These are phyloP conservation scores for Yamadazyma siamensis DNA, from an alignment of 1,139 yeast genomes.

Conservation along the genomic window DNA sequence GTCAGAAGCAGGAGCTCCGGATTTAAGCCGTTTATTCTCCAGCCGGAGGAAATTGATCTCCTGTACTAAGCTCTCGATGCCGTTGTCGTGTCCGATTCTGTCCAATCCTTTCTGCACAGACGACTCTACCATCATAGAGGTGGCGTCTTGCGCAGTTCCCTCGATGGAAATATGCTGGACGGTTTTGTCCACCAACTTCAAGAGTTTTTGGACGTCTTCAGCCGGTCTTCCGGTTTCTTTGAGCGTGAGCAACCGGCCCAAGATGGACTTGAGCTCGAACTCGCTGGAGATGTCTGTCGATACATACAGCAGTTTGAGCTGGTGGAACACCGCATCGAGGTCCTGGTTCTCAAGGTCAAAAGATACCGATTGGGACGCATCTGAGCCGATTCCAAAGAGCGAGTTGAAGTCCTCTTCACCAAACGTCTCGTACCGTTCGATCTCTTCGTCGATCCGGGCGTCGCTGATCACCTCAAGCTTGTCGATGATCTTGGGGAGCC, in stretches of 20 bases:
- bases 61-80: constrained; percentile 12
- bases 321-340: constrained; percentile 18
- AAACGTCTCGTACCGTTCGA: constrained; percentile 38
- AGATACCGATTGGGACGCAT: constrained; percentile 9
- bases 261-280: constrained; percentile 12
- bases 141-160: constrained; percentile 20
- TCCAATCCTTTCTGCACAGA: constrained; percentile 36
- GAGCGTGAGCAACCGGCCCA: constrained; percentile 15
- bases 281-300: constrained; percentile 10
- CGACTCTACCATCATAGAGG: constrained; percentile 20
- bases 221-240: constrained; percentile 21
- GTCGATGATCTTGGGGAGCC: constrained; percentile 37
- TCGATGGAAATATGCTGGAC: constrained; percentile 25
- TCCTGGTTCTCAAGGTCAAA: constrained; percentile 12
- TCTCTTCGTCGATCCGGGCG: constrained; percentile 42
- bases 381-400: constrained; percentile 12
- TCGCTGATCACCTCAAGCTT: constrained; percentile 33
- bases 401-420: constrained; percentile 40
- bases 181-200: constrained; percentile 28
- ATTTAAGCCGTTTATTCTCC: constrained; percentile 24
- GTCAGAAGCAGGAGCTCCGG: constrained; percentile 18
- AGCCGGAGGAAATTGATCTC: constrained; percentile 20
- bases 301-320: constrained; percentile 13
- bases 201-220: constrained; percentile 21
- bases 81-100: constrained; percentile 8